Evolutionary conservation across 768 basidiomycete species (phyloP), one percentile per base, ranked within the genome.

Genomic region (Tricholoma saponaceum): DNA sequence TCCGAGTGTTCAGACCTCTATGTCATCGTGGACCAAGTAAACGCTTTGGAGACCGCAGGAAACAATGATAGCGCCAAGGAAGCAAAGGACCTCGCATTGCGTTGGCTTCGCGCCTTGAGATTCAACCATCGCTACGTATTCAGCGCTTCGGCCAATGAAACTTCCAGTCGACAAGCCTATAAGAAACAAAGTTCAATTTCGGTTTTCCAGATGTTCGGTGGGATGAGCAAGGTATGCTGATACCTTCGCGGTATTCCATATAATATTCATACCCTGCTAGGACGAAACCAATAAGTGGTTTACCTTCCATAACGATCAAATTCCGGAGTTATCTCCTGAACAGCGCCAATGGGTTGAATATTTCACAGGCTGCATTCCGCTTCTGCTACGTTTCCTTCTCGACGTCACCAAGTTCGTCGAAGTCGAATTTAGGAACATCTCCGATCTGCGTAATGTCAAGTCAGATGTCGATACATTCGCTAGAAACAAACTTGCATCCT

Each of bases 141-240:
- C 49, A 61, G 60, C 41, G 57, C 60, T 33, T 61, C 60, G 12
- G 60, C 58, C 33, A 61, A 61, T n/a, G 53, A 61, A 58, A 32
- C 30, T 35, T 55, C 60, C 32, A 51, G 52, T 55, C 53, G 35
- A 58, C 53, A 55, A n/a, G 58, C 58, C 37, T 2, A 55, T 25
- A 55, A 18, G 57, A 61, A 61, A 53, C 60, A 61, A 54, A 56
- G 30, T 52, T 47, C 37, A 51, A 58, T 51, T 55, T 30, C 49
- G 46, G 58, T 58, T 51, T 20, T 61, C 35, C 47, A 8, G n/a
- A 52, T 51, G 39, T 55, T 55, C 44, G 60, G 60, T 43, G 60
- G 60, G 43, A 61, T 61, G 60, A 58, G 41, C 18, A 13, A 35
- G 33, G 60, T 61, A 58, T 25, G 57, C 60, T 54, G 53, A 58